Percentiles rank a stretch among this genome's conserved stretches.
Evolutionary conservation across 768 basidiomycete genomes (phyloP).

Genomic region (Leccinum variicolor): DNA sequence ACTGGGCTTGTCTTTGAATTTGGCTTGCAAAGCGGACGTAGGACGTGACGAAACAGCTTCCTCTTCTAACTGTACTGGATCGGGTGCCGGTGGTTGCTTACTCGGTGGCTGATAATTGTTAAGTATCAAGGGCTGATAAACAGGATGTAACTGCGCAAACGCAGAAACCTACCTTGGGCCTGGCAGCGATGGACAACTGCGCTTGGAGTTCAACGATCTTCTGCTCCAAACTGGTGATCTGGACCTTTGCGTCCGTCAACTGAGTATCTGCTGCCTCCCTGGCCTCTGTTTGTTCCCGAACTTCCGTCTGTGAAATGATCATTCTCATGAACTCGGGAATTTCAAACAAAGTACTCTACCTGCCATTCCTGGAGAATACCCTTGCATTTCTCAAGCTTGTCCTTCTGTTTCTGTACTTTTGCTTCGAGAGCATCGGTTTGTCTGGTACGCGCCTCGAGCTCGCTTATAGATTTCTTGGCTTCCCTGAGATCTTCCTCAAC

Average conservation of each 20-base stretch:
- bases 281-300: conserved; percentile 36
- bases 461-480: conserved; percentile 35
- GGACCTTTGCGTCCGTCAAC: conserved; percentile 31
- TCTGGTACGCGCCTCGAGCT: conserved; percentile 24
- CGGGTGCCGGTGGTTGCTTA: conserved; percentile 9
- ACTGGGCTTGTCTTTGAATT: conserved; percentile 16
- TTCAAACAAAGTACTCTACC: conserved; percentile 31
- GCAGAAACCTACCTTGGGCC: conserved; percentile 21
- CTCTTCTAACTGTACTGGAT: conserved; percentile 16
- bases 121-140: neutral
- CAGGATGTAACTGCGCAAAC: conserved; percentile 15
- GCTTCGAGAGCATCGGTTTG: conserved; percentile 31
- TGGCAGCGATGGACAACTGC: conserved; percentile 38
- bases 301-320: conserved; percentile 34
- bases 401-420: conserved; percentile 42
- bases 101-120: conserved; percentile 8
- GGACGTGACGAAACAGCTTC: conserved; percentile 13
- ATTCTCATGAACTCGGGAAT: neutral
- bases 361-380: conserved; percentile 41
- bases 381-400: conserved; percentile 41
- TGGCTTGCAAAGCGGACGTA: conserved; percentile 7
- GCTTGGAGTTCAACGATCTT: conserved; percentile 43
- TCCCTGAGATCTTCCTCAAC: conserved; percentile 54
- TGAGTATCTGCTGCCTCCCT: conserved; percentile 33
- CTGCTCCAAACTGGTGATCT: conserved; percentile 31